These are phyloP conservation scores for Gliomastix tumulicola DNA, from an alignment of 2,329 filamentous ascomycete genomes.

Conservation along the genomic window DNA sequence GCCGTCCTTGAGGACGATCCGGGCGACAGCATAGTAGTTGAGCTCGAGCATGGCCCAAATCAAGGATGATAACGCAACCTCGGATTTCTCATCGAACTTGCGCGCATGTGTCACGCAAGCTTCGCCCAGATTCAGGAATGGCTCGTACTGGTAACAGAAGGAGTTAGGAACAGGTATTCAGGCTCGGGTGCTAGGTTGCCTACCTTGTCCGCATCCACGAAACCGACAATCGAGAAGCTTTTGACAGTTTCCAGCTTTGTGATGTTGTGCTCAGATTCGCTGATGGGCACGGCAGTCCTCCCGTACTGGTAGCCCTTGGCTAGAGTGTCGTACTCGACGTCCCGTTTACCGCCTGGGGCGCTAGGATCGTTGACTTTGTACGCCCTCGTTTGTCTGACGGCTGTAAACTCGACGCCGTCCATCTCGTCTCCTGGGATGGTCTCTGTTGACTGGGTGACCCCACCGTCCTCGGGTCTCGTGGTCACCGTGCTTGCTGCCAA, in stretches of 20 bases:
- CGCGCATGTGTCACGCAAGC: slow-evolving; percentile 71
- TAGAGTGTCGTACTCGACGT: slow-evolving; percentile 74
- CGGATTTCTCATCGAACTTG: slow-evolving; percentile 72
- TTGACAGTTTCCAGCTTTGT: slow-evolving; percentile 78
- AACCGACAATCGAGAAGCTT: slow-evolving; percentile 77
- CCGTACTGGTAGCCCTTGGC: slow-evolving; percentile 96
- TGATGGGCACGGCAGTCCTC: slow-evolving; percentile 83
- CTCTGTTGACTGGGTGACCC: slow-evolving; percentile 40
- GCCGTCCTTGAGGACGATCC: slow-evolving; percentile 77
- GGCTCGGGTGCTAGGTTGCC: too few relatives aligned
- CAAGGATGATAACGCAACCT: slow-evolving; percentile 79
- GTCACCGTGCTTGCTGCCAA: slow-evolving; percentile 75
- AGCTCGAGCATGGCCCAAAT: slow-evolving; percentile 82
- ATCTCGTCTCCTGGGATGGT: slow-evolving; percentile 39
- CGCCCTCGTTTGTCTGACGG: slow-evolving; percentile 68
- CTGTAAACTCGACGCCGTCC: slow-evolving; percentile 51
- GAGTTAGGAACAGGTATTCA: too few relatives aligned
- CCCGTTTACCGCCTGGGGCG: slow-evolving; percentile 70
- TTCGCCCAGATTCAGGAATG: slow-evolving; percentile 79
- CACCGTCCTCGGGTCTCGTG: slow-evolving; percentile 39
- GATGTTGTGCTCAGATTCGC: slow-evolving; percentile 76
- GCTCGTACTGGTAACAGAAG: slow-evolving; percentile 56
- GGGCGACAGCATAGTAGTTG: slow-evolving; percentile 78
- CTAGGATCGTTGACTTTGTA: slow-evolving; percentile 75
- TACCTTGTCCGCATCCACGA: slow-evolving; percentile 67